A percentile compares a stretch with the other conserved stretches of the same genome.
Conservation (phyloP, 169 alveolate genomes). For the Plasmodium sp. region DNA sequence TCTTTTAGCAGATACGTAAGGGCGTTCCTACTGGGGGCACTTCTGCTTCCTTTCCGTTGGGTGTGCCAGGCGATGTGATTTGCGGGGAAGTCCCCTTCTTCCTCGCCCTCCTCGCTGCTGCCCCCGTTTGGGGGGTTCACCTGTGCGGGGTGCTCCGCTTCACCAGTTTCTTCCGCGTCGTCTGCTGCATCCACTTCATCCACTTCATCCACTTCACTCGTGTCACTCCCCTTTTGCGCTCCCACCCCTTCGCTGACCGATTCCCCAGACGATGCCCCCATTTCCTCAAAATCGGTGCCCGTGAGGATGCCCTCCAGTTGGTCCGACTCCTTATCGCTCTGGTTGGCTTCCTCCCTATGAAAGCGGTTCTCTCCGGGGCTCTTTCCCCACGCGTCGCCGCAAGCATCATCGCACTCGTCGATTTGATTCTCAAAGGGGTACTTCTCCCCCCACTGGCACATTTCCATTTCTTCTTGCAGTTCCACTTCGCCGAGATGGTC, state of each 20-base stretch:
- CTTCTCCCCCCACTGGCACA: neutral
- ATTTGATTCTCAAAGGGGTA: neutral
- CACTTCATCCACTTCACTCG: neutral
- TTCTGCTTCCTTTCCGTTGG: neutral
- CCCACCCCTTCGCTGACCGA: neutral
- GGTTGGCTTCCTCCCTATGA: neutral
- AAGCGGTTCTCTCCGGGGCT: neutral
- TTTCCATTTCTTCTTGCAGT: neutral
- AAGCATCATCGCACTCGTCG: neutral
- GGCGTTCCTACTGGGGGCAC: neutral
- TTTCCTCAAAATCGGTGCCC: neutral
- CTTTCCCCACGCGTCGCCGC: neutral
- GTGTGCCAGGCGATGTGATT: neutral
- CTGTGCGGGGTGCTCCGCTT: neutral
- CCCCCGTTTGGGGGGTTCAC: neutral
- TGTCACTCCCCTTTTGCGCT: neutral
- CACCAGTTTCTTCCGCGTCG: neutral
- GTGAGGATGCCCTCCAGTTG: neutral
- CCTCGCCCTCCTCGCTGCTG: neutral
- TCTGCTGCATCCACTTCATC: neutral
- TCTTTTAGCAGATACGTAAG: neutral
- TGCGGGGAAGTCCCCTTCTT: neutral
- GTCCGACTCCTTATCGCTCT: neutral
- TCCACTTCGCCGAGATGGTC: neutral
- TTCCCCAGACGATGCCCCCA: neutral